Evolutionary conservation across 768 basidiomycete species (phyloP).

Genomic region (Lepiota subincarnata): DNA sequence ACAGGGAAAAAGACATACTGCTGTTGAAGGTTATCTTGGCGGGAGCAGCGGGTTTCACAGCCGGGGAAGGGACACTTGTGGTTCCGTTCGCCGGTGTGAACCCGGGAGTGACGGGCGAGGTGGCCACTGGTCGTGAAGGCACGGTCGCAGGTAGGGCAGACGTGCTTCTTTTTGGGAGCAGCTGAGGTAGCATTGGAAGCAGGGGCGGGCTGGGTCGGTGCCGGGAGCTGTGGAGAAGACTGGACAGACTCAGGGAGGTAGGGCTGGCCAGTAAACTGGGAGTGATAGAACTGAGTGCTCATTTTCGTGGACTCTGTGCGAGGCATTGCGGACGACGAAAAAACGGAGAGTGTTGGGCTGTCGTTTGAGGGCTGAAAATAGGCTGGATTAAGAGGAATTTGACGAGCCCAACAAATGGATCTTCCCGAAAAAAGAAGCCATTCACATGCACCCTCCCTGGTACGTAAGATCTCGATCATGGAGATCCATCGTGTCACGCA

Average conservation of each 20-base stretch:
- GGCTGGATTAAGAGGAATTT: conserved; percentile 13
- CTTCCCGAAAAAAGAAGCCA: conserved; percentile 3
- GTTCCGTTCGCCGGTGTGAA: conserved; percentile 90
- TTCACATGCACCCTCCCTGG: conserved; percentile 5
- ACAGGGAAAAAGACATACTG: conserved; percentile 35
- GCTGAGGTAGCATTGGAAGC: conserved; percentile 6
- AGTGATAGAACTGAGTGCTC: conserved; percentile 29
- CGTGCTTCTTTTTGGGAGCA: conserved; percentile 46
- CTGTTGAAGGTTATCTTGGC: conserved; percentile 82
- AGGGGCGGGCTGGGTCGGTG: conserved; percentile 20
- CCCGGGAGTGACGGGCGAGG: conserved; percentile 80
- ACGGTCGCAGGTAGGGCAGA: conserved; percentile 70
- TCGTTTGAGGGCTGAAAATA: conserved; percentile 13
- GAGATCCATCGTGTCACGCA: conserved; percentile 7
- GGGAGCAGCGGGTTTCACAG: conserved; percentile 85
- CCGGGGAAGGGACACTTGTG: conserved; percentile 95
- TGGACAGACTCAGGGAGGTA: conserved; percentile 21
- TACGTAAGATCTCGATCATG: conserved; percentile 3
- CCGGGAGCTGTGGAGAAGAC: conserved; percentile 25
- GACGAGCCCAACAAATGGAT: neutral
- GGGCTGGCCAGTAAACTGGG: conserved; percentile 26
- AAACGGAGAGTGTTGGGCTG: conserved; percentile 7
- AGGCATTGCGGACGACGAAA: conserved; percentile 27
- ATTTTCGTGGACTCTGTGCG: conserved; percentile 29
- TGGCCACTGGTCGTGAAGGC: conserved; percentile 88